Evolutionary conservation across 202 grass and related monocot genomes (phyloP).

Genomic region (Sporobolus alterniflorus): DNA sequence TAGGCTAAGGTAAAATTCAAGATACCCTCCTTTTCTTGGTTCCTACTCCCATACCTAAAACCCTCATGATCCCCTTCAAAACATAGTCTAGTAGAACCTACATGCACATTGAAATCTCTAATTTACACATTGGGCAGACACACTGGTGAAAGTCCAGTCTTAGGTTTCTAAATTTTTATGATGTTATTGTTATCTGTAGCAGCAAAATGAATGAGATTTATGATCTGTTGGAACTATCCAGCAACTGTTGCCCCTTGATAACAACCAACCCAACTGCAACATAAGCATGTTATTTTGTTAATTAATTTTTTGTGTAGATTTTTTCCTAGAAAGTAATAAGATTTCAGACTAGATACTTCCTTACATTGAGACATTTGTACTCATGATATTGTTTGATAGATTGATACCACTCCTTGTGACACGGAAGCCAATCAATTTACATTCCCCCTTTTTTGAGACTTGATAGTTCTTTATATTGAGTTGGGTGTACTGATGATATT

Average conservation of each 20-base stretch:
- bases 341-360: slow-evolving; percentile 14
- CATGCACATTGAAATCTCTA: too few relatives aligned
- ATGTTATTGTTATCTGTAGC: slow-evolving; percentile 18
- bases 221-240: slow-evolving; percentile 25
- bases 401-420: slow-evolving; percentile 12
- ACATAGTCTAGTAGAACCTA: too few relatives aligned
- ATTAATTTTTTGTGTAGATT: neutral
- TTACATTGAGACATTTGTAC: too few relatives aligned
- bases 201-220: slow-evolving; percentile 21
- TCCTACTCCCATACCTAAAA: too few relatives aligned
- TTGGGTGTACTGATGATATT: slow-evolving; percentile 14
- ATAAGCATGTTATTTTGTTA: slow-evolving; percentile 35
- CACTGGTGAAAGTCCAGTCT: neutral
- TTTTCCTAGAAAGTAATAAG: neutral
- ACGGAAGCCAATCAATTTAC: slow-evolving; percentile 34
- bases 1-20: too few relatives aligned
- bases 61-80: too few relatives aligned
- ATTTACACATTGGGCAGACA: neutral
- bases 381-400: slow-evolving; percentile 38
- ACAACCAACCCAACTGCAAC: slow-evolving; percentile 16
- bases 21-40: too few relatives aligned
- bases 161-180: neutral
- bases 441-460: slow-evolving; percentile 36
- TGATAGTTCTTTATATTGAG: too few relatives aligned
- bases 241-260: neutral